A percentile compares a stretch with the other conserved stretches of the same genome.
Conservation (phyloP, 2,329 filamentous ascomycete genomes). For the Celoporthe dispersa region DNA sequence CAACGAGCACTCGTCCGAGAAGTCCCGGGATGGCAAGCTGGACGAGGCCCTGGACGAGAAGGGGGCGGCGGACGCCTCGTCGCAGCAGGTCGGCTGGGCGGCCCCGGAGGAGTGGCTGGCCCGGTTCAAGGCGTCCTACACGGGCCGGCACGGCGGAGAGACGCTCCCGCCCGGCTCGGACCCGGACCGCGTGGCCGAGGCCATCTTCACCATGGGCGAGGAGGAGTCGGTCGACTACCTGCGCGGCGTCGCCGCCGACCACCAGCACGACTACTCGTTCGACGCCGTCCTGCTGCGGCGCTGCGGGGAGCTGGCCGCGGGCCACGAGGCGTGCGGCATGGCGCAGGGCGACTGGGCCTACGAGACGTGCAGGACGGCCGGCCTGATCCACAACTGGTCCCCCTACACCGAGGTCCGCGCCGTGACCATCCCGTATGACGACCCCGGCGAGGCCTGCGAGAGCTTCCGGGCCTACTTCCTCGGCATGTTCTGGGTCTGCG, state of each 20-base stretch:
- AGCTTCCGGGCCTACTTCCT: conserved; percentile 13
- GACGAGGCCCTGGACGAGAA: conserved; percentile 28
- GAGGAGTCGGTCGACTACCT: conserved; percentile 14
- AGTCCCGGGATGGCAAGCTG: conserved; percentile 10
- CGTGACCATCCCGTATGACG: neutral
- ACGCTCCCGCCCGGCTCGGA: conserved; percentile 25
- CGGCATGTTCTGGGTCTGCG: conserved; percentile 12
- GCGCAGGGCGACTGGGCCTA: conserved; percentile 37
- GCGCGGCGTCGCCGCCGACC: conserved; percentile 31
- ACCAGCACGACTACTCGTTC: conserved; percentile 37
- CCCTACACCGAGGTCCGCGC: conserved; percentile 26
- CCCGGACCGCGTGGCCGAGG: conserved; percentile 23
- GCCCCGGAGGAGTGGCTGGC: conserved; percentile 22
- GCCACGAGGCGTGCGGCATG: conserved; percentile 36
- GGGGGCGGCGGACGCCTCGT: neutral
- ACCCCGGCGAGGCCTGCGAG: neutral
- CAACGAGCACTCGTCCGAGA: conserved; percentile 9
- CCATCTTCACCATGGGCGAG: conserved; percentile 26
- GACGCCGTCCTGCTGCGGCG: conserved; percentile 34
- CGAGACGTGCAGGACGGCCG: conserved; percentile 34
- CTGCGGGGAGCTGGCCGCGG: conserved; percentile 33
- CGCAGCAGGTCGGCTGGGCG: conserved; percentile 12
- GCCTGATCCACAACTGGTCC: conserved; percentile 23
- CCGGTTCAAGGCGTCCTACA: conserved; percentile 23
- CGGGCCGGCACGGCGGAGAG: conserved; percentile 21